Base-by-base conservation (phyloP, 805 yeast species). In the Yarrowia deformans region DNA sequence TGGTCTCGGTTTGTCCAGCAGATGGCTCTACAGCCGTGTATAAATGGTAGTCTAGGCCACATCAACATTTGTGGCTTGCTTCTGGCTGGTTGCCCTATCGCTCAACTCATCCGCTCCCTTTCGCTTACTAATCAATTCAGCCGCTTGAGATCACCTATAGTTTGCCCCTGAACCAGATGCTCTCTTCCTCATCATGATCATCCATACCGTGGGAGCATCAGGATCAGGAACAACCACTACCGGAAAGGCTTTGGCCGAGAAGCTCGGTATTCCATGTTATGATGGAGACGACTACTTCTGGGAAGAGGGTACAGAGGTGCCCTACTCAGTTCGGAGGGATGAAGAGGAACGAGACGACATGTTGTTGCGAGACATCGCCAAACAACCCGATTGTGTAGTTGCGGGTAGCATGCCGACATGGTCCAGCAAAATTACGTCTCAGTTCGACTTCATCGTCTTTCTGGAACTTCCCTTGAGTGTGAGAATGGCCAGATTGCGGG, bases 281-380 rank as follows among this genome's bases (percentile, higher is more conserved):
- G 63, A 56, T 42, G 63, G 63, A 56, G 63, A 56, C 37, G 63
- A 56, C 63, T 56, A 56, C 48, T 56, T 56, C 14, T 56, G 63
- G 63, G 6, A 40, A 10, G n/a, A 40, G 18, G 63, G 37, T 7
- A 56, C 48, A 16, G 23, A 23, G 29, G 48, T 23, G 48, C 63
- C 63, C 1, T 56, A 23, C 63, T 56, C 63, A 5, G 23, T 56
- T 29, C 29, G n/a, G n/a, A 18, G 48, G 2, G 63, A 56, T 19
- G 39, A 18, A n/a, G 48, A 40, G 12, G 63, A 56, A 14, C 13
- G 63, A 56, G 63, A 56, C 37, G n/a, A 43, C 37, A 56, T 56
- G 63, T n/a, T 56, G 63, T n/a, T 56, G 23, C 19, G 48, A 29
- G 63, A 56, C 10, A 40, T 56, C 48, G 63, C 49, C 16, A 56